Evolutionary conservation across 768 basidiomycete species (phyloP).

Genomic region (Trametes elegans): DNA sequence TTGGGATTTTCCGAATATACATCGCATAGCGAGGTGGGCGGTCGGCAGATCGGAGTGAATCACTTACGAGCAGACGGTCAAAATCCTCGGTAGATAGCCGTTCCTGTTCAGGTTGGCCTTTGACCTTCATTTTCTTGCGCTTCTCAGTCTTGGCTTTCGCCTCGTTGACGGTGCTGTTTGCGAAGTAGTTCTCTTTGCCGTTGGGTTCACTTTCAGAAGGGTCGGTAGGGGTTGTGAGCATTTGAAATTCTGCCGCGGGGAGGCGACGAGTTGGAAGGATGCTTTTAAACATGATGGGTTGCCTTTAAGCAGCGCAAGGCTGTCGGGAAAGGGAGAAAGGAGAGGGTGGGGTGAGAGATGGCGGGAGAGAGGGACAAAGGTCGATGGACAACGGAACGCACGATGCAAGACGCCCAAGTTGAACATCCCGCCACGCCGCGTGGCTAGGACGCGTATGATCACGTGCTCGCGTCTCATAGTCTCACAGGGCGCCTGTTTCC

Average conservation of each 20-base stretch:
- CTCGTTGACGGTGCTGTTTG: conserved; percentile 27
- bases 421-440: conserved; percentile 12
- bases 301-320: background rate
- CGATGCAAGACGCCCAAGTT: conserved; percentile 17
- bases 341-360: background rate
- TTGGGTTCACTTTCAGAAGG: conserved; percentile 32
- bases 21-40: background rate
- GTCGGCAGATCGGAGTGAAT: background rate
- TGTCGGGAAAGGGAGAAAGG: background rate
- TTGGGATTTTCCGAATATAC: background rate
- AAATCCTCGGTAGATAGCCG: conserved; percentile 66
- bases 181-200: conserved; percentile 71
- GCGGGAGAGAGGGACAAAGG: conserved; percentile 1
- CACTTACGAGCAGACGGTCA: conserved; percentile 73
- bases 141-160: conserved; percentile 42
- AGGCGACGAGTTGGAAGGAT: conserved; percentile 71
- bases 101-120: conserved; percentile 36
- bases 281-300: conserved; percentile 72
- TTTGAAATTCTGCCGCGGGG: conserved; percentile 66
- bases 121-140: conserved; percentile 40
- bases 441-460: conserved; percentile 10
- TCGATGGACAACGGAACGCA: background rate
- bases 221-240: conserved; percentile 55
- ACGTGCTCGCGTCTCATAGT: conserved; percentile 19
- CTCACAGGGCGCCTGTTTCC: background rate